Conservation (phyloP, 176 grass and related monocot genomes). For the Thinopyrum elongatum region DNA sequence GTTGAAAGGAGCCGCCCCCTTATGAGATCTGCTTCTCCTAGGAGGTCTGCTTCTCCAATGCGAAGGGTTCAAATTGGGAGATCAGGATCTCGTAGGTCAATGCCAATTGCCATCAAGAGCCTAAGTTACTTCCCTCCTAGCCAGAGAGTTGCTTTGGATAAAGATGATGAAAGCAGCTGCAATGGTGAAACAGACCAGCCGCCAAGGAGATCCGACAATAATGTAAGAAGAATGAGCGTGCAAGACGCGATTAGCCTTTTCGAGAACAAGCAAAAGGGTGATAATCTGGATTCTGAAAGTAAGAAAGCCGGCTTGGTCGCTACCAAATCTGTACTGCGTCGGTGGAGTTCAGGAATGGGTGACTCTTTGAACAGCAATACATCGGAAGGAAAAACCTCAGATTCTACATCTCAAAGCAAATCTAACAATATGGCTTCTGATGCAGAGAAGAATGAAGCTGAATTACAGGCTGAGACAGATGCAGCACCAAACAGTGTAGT, state of each 20-base stretch:
- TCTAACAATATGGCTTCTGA: slow-evolving; percentile 34
- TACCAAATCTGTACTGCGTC: slow-evolving; percentile 78
- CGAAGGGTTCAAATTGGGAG: slow-evolving; percentile 95
- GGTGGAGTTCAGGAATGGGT: slow-evolving; percentile 95
- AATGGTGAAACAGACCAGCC: slow-evolving; percentile 67
- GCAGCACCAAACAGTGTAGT: slow-evolving; percentile 1
- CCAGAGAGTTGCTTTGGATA: slow-evolving; percentile 70
- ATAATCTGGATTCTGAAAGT: slow-evolving; percentile 63
- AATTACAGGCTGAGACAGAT: slow-evolving; percentile 40
- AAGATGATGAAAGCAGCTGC: slow-evolving; percentile 68
- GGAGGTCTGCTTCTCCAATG: slow-evolving; percentile 97
- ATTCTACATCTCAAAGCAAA: slow-evolving; percentile 55
- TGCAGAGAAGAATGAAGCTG: slow-evolving; percentile 40
- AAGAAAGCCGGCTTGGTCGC: slow-evolving; percentile 65
- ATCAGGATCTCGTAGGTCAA: slow-evolving; percentile 90
- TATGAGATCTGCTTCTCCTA: slow-evolving; percentile 86
- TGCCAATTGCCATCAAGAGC: slow-evolving; percentile 92
- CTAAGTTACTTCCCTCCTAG: slow-evolving; percentile 82
- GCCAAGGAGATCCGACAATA: slow-evolving; percentile 76
- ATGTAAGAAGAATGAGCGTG: slow-evolving; percentile 85
- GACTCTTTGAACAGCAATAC: slow-evolving; percentile 55
- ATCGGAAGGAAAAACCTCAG: slow-evolving; percentile 52
- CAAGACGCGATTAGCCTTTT: slow-evolving; percentile 98
- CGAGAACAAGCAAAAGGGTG: slow-evolving; percentile 89
- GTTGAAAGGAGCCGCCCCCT: slow-evolving; percentile 89